Base-by-base conservation (phyloP, 306 rosid species). In the Comarum palustre region DNA sequence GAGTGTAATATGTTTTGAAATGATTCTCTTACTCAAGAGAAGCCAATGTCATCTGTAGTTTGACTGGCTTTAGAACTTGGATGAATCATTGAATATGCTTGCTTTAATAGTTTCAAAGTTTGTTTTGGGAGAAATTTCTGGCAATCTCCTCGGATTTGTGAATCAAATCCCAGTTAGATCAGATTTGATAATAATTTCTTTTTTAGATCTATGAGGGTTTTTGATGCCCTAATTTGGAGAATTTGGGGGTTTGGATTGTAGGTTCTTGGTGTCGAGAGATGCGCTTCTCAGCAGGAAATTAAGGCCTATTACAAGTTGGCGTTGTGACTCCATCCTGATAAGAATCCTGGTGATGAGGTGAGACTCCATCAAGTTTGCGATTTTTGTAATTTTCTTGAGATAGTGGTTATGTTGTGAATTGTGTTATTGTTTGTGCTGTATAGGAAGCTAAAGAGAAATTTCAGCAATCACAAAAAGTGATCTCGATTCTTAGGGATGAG, bases 371-470 rank as follows among this genome's bases (percentile, higher is more conserved):
- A 29, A 29, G 31, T 29, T 29, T 29, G 31, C 31, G 31, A 94
- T 78, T 5, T 0, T 27, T 59, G 31, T 22, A 19, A n/a, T 51
- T 51, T 51, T 51, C 14, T 4, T 34, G 52, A 29, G 31, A 29
- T 29, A 29, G 38, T 34, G 38, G 38, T 34, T 34, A 2, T 10
- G 10, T 14, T 78, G 25, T 7, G 38, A 0, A 39, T 72, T 76
- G 55, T 75, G 41, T 29, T 29, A 82, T 47, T 75, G 32, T 10
- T 64, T 42, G 48, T 72, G 61, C 47, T 72, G 27, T 78, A 29
- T 75, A 94, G 99, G 90, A 88, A 78, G 97, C 99, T 31, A 94
- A 91, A 66, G 95, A 80, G 80, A 94, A 89, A 74, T 94, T 94
- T 57, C 97, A 89, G 80, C 97, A 91, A 65, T 43, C 91, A 84